phyloP scores from a whole-genome alignment of 257 asterid species.

The Buddleja alternifolia region DNA sequence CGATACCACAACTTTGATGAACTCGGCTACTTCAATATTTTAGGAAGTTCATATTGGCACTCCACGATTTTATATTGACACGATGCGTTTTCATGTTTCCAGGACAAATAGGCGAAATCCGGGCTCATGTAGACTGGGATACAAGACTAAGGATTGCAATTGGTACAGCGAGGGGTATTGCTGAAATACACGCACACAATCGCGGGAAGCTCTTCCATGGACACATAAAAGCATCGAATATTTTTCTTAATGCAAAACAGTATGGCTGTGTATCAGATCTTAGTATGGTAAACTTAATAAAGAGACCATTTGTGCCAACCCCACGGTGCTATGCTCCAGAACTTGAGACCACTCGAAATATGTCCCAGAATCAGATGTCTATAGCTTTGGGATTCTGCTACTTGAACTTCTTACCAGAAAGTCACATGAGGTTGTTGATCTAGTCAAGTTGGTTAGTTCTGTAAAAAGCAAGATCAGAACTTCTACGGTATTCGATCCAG shows the following conservation, averaged over 20 bases:
- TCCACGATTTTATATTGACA: not conserved
- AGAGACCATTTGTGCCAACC: not conserved
- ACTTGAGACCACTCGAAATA: not conserved
- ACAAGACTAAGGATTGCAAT: slow-evolving; percentile 5
- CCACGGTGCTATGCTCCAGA: slow-evolving; percentile 23
- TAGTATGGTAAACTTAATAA: slow-evolving; percentile 7
- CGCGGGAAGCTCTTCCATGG: slow-evolving; percentile 27
- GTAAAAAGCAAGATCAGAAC: not conserved
- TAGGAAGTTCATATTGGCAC: not conserved
- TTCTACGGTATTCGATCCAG: slow-evolving; percentile 12
- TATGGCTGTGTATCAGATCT: slow-evolving; percentile 24
- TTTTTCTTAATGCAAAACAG: slow-evolving; percentile 22
- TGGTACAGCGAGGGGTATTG: slow-evolving; percentile 22
- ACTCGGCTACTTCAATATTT: no score
- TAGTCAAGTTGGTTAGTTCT: slow-evolving; percentile 23
- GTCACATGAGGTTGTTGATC: slow-evolving; percentile 13
- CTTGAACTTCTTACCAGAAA: slow-evolving; percentile 23
- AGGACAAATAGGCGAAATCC: not conserved
- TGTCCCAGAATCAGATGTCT: slow-evolving; percentile 24
- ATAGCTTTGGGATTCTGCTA: slow-evolving; percentile 28
- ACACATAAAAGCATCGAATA: slow-evolving; percentile 18
- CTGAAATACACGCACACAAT: slow-evolving; percentile 11
- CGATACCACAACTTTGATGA: no score
- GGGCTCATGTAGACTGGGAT: slow-evolving; percentile 1
- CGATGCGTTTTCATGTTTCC: slow-evolving; percentile 6